These are phyloP conservation scores for Zea luxurians DNA, from an alignment of 176 grass and related monocot genomes.

Conservation along the genomic window DNA sequence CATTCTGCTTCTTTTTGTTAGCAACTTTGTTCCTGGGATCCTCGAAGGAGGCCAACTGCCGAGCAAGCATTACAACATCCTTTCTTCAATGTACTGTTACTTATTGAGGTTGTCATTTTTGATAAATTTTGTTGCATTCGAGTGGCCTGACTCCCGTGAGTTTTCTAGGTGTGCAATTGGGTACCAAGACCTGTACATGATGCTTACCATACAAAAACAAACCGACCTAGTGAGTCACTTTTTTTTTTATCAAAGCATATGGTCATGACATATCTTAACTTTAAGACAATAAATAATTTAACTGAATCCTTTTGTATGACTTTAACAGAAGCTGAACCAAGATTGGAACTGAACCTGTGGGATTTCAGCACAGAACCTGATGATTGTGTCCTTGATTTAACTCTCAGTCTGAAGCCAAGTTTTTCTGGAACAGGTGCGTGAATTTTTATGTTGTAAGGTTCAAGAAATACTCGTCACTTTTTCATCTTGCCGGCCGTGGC, in stretches of 20 bases:
- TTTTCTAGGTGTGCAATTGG: constrained; percentile 56
- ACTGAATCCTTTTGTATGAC: neutral
- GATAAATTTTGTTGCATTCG: constrained; percentile 7
- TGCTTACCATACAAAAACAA: constrained; percentile 34
- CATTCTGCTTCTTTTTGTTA: constrained; percentile 35
- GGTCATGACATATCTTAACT: neutral
- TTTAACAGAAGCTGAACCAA: constrained; percentile 56
- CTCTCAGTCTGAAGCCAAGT: constrained; percentile 73
- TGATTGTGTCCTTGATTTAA: constrained; percentile 80
- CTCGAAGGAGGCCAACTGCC: constrained; percentile 70
- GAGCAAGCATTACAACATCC: constrained; percentile 85
- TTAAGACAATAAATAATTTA: neutral
- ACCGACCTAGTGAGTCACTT: constrained; percentile 50
- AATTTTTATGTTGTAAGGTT: neutral
- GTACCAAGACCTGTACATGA: constrained; percentile 50
- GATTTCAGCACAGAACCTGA: constrained; percentile 70
- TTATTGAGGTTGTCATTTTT: constrained; percentile 3
- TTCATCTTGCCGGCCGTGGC: neutral
- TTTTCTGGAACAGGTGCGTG: constrained; percentile 63
- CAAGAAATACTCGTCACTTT: neutral
- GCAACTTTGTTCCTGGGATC: constrained; percentile 95
- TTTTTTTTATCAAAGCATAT: constrained; percentile 8
- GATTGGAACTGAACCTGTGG: constrained; percentile 83
- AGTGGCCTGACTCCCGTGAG: constrained; percentile 33
- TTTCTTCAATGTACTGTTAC: constrained; percentile 79